Evolutionary conservation across 2,329 filamentous ascomycete genomes (phyloP).

Genomic region (Phyllosticta citriasiana): DNA sequence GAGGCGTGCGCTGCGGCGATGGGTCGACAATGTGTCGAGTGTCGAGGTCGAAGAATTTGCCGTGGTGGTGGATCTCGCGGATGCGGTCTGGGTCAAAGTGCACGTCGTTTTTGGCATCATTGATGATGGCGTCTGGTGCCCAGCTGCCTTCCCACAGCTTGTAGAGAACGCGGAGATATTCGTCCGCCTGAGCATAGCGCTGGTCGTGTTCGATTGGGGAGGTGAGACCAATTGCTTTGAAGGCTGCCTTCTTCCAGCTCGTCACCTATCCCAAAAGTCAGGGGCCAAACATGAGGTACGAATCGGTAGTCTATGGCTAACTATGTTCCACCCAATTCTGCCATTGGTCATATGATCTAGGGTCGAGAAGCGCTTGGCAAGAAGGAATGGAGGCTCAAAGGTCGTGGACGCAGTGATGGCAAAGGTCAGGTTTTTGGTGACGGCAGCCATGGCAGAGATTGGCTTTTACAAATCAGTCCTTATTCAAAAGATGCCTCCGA

Average conservation of each 20-base stretch:
- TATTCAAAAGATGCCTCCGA: neutral
- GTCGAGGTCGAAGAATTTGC: slow-evolving; percentile 43
- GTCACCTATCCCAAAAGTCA: slow-evolving; percentile 26
- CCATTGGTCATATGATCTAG: slow-evolving; percentile 53
- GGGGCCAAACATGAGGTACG: neutral
- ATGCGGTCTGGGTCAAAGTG: slow-evolving; percentile 52
- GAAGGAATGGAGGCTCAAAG: slow-evolving; percentile 51
- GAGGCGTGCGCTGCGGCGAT: slow-evolving; percentile 30
- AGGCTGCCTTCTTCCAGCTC: slow-evolving; percentile 51
- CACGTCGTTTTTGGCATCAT: slow-evolving; percentile 43
- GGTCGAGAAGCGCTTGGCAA: slow-evolving; percentile 53
- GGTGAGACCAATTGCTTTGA: slow-evolving; percentile 52
- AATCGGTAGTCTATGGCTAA: slow-evolving; percentile 20
- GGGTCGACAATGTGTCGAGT: slow-evolving; percentile 36
- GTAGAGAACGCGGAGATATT: slow-evolving; percentile 52
- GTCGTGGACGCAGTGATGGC: slow-evolving; percentile 54
- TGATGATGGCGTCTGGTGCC: slow-evolving; percentile 46
- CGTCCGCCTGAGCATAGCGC: slow-evolving; percentile 51
- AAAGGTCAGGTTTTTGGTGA: slow-evolving; percentile 54
- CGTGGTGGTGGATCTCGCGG: slow-evolving; percentile 50
- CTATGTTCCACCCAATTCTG: slow-evolving; percentile 57
- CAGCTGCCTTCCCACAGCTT: slow-evolving; percentile 50
- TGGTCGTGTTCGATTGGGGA: slow-evolving; percentile 51
- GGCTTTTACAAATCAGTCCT: slow-evolving; percentile 30
- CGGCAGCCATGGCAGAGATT: slow-evolving; percentile 56